Base-by-base conservation (phyloP, 331 rosid genomes). In the Quercus phellos region DNA sequence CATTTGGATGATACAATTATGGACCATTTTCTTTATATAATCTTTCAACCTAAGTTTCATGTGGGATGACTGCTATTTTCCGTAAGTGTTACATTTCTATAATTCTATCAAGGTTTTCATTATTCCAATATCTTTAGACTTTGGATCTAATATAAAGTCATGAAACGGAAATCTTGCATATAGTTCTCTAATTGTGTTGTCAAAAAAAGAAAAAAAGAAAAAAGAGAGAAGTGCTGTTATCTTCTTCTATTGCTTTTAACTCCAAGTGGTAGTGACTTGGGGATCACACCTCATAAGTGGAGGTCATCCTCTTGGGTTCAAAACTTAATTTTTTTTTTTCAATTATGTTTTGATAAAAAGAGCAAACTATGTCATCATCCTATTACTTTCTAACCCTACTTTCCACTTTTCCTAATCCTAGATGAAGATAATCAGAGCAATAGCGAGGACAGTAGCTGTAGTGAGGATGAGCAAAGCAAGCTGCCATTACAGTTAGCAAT, bases 401-500 rank as follows among this genome's bases (percentile, higher is more conserved):
- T 75, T 80, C 68, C 60, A 64, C 67, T 77, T 70, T 77, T 54
- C 55, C 51, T 88, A 30, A 69, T 81, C 12, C 75, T 83, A 89
- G 94, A 81, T 72, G 90, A 86, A 79, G 84, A 55, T 81, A 78
- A 66, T 73, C 78, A 24, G 38, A 88, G 75, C 3, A 70, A 87
- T 72, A 78, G 70, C 76, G 79, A 85, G 58, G 91, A 86, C 1
- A 42, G 34, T n/a, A 56, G 58, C 55, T 78, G 78, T 70, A 54
- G 77, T 55, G 91, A 90, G 78, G 85, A 53, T 60, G 91, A 90
- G 59, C 86, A 90, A 74, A 92, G 88, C 85, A 87, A 92, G 82
- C 68, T 88, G 43, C 89, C 96, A 30, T 78, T 94, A 78, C 99
- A 94, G 88, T 80, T 94, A 26, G 99, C 96, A 72, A 94, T 94